phyloP scores from a whole-genome alignment of 176 grass and related monocot genomes.

The Triticum turgidum region DNA sequence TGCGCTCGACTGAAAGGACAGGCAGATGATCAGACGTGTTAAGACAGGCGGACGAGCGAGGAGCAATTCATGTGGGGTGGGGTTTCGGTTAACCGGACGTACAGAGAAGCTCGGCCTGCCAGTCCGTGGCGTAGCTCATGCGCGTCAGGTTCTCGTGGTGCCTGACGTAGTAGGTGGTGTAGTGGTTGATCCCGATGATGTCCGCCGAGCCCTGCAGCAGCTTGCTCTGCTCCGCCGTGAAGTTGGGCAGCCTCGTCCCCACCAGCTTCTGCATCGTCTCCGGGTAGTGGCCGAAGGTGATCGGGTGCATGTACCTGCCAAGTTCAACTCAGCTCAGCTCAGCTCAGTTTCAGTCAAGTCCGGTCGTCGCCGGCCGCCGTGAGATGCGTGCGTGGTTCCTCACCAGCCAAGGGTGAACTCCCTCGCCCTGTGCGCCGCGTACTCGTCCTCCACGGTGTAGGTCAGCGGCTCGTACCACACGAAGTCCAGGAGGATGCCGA shows the following conservation, averaged over 20 bases:
- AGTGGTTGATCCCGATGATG: slow-evolving; percentile 78
- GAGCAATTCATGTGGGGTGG: too few species aligned
- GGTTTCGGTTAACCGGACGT: neutral
- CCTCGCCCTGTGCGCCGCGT: slow-evolving; percentile 70
- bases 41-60: neutral
- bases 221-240: slow-evolving; percentile 59
- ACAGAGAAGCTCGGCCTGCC: slow-evolving; percentile 65
- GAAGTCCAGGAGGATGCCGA: slow-evolving; percentile 91
- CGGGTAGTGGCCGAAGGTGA: slow-evolving; percentile 79
- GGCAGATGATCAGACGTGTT: neutral
- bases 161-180: slow-evolving; percentile 71
- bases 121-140: slow-evolving; percentile 61
- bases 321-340: too few species aligned
- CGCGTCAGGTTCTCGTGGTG: slow-evolving; percentile 33
- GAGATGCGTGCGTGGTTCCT: neutral
- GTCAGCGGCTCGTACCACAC: slow-evolving; percentile 82
- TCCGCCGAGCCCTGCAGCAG: slow-evolving; percentile 83
- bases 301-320: slow-evolving; percentile 82
- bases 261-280: slow-evolving; percentile 66
- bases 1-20: slow-evolving; percentile 44
- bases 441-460: slow-evolving; percentile 46
- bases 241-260: slow-evolving; percentile 56
- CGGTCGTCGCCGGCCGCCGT: neutral
- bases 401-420: slow-evolving; percentile 93
- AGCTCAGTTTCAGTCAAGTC: neutral